Base-by-base conservation (phyloP, 768 basidiomycete species). In the Lactifluus hygrophoroides region DNA sequence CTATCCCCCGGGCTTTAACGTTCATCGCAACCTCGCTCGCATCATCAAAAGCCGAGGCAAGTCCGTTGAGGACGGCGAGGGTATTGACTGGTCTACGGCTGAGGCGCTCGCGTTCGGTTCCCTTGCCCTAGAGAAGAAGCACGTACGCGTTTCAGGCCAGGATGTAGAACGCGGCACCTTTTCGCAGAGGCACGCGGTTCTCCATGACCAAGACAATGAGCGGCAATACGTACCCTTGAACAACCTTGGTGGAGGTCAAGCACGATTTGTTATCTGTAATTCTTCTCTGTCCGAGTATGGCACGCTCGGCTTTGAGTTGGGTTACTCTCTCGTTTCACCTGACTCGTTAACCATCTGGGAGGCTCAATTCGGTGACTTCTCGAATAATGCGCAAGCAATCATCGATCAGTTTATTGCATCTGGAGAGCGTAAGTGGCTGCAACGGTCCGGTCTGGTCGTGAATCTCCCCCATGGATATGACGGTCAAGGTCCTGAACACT, bases 111-210 rank as follows among this genome's bases (percentile, higher is more conserved):
- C 96, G 0, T 90, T 98, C 67, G 96, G 95, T 58, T 80, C 93
- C 5, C 85, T 99, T 40, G 90, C 90, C 10, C 79, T 96, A 42
- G 94, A 98, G 73, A 90, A 90, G 66, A 87, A 86, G 51, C 94
- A 98, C 70, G 89, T 99, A 48, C 90, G 95, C 62, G 77, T 99
- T 1, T 96, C 94, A 0, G 95, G 95, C 30, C 96, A 99, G 74
- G 95, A 99, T 70, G 95, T 98, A 54, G 95, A 99, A 74, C 88
- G 95, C 69, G 95, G 95, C 32, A 99, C 95, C 3, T 99, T 99
- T 80, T 97, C 94, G 14, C 95, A 99, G 69, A 88, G 95, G 45
- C 95, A 99, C 67, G 94, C 94, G 48, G 87, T 99, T 62, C 81
- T 99, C 56, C 94, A 98, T 72, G 95, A 99, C 72, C 95, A 99